A percentile compares a stretch with the other conserved stretches of the same genome.
Conservation (phyloP, 768 basidiomycete species). For the Hericium coralloides region DNA sequence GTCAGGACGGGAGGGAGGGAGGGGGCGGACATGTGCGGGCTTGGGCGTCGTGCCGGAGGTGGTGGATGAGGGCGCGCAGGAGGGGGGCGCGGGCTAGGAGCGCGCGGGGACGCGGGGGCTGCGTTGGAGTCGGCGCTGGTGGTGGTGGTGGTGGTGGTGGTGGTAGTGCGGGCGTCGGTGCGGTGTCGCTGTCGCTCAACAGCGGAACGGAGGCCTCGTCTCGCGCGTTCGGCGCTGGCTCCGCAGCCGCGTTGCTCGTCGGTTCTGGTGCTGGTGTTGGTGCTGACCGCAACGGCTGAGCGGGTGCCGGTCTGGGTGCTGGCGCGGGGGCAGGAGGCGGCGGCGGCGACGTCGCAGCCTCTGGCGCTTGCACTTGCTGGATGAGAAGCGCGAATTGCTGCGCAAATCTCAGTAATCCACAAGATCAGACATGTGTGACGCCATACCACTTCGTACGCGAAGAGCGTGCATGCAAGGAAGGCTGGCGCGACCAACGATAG, state of each 20-base stretch:
- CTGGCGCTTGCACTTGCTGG: conserved; percentile 77
- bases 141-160: too few species aligned
- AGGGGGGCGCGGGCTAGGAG: conserved; percentile 22
- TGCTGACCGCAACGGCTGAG: conserved; percentile 9
- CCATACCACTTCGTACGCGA: conserved; percentile 76
- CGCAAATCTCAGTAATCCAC: conserved; percentile 1
- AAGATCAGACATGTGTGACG: background rate
- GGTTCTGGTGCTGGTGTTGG: conserved; percentile 8
- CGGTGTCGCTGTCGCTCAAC: too few species aligned
- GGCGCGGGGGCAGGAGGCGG: conserved; percentile 15
- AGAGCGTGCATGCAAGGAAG: conserved; percentile 70
- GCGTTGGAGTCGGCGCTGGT: background rate
- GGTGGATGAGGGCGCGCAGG: conserved; percentile 44
- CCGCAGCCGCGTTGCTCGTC: background rate
- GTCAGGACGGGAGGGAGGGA: background rate
- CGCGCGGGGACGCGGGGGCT: conserved; percentile 1
- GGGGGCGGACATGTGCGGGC: conserved; percentile 54
- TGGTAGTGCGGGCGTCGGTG: too few species aligned
- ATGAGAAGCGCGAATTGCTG: conserved; percentile 83
- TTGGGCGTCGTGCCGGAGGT: conserved; percentile 61
- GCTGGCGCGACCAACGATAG: conserved; percentile 78
- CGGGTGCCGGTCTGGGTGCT: conserved; percentile 17
- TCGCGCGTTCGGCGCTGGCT: too few species aligned
- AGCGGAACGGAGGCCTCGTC: too few species aligned
- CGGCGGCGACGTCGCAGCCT: conserved; percentile 31